phyloP scores from a whole-genome alignment of 1,284 basidiomycete species.

The Gymnopus androsaceus region DNA sequence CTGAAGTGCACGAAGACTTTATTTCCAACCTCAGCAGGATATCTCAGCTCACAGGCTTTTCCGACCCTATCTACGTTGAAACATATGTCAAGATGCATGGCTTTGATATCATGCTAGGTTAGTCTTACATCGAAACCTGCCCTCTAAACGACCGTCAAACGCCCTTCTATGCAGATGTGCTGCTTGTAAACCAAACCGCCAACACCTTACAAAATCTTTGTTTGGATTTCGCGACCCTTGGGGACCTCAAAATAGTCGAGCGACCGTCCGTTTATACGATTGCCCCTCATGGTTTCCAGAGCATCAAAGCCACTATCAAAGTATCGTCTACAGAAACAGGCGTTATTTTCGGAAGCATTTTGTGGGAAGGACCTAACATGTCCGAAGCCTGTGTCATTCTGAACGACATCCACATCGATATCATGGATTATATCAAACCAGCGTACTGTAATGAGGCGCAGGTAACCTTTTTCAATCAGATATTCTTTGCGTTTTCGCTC shows the following conservation, averaged over 20 bases:
- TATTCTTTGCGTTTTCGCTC: constrained; percentile 9
- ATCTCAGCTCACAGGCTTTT: constrained; percentile 95
- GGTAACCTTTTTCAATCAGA: constrained; percentile 42
- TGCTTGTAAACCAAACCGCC: constrained; percentile 95
- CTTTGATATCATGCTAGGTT: constrained; percentile 93
- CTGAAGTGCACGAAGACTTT: constrained; percentile 90
- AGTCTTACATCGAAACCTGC: constrained; percentile 19
- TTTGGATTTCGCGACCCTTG: constrained; percentile 96
- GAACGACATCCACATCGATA: constrained; percentile 98
- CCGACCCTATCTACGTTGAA: constrained; percentile 97
- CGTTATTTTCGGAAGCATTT: constrained; percentile 97
- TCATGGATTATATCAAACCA: constrained; percentile 99
- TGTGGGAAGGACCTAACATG: constrained; percentile 92
- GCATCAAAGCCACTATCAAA: constrained; percentile 98
- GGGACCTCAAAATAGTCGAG: constrained; percentile 97
- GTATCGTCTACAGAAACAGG: constrained; percentile 97
- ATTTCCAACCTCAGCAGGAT: constrained; percentile 95
- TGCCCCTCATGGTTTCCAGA: constrained; percentile 96
- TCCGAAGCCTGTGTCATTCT: constrained; percentile 88
- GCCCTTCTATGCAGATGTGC: constrained; percentile 67
- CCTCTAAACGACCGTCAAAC: constrained; percentile 10
- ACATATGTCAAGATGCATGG: constrained; percentile 98
- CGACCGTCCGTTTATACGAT: constrained; percentile 91
- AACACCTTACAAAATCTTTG: constrained; percentile 97
- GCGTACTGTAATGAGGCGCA: constrained; percentile 95